Percentiles rank a stretch among this genome's conserved stretches.
phyloP scores from a whole-genome alignment of 768 basidiomycete species.

The Chalciporus sphaerocephalus region DNA sequence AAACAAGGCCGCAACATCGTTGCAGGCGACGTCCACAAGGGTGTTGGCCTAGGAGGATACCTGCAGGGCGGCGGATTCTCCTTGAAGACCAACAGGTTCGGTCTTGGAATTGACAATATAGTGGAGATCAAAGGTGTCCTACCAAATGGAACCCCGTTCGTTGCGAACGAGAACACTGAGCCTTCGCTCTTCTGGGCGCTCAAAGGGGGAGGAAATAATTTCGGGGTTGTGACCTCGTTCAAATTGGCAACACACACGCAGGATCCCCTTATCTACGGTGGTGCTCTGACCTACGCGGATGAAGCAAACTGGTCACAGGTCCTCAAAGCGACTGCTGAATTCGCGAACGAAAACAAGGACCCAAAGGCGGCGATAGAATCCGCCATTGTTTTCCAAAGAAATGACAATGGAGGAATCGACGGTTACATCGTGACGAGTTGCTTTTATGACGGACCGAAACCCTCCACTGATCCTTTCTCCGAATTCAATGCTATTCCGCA shows the following conservation, averaged over 20 bases:
- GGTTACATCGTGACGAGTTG: not conserved
- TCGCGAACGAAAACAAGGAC: too few relatives aligned
- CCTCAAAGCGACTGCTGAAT: too few relatives aligned
- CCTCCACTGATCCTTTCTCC: not conserved
- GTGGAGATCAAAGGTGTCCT: constrained; percentile 25
- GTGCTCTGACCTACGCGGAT: too few relatives aligned
- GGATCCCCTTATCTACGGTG: too few relatives aligned
- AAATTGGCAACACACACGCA: too few relatives aligned
- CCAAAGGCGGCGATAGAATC: too few relatives aligned
- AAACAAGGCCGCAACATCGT: constrained; percentile 14
- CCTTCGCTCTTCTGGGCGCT: too few relatives aligned
- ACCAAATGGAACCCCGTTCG: constrained; percentile 20
- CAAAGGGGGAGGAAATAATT: constrained; percentile 25
- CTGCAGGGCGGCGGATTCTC: constrained; percentile 35
- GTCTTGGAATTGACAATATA: constrained; percentile 34
- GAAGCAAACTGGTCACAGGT: too few relatives aligned
- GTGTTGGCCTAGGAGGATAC: constrained; percentile 32
- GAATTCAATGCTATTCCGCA: not conserved
- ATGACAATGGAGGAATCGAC: too few relatives aligned
- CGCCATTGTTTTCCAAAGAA: too few relatives aligned
- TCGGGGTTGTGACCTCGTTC: constrained; percentile 29
- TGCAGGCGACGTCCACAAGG: constrained; percentile 20
- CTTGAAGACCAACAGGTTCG: constrained; percentile 30
- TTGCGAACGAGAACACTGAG: too few relatives aligned
- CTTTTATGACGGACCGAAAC: constrained; percentile 7